phyloP scores from a whole-genome alignment of 106 monocot genomes.

The Allium sativum region DNA sequence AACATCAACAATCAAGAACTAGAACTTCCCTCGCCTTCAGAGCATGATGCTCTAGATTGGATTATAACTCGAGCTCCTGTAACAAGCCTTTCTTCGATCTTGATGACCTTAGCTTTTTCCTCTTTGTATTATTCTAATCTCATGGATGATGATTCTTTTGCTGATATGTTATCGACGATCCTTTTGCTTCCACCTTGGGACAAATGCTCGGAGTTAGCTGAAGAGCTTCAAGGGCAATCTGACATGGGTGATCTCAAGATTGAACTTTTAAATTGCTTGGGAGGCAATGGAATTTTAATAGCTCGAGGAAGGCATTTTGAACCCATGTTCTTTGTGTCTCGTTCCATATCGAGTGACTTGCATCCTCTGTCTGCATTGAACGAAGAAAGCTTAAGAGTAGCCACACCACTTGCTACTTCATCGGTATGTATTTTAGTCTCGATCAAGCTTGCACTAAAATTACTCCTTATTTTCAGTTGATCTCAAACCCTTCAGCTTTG shows the following conservation, averaged over 20 bases:
- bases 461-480: slow-evolving; percentile 53
- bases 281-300: slow-evolving; percentile 26
- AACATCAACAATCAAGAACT: slow-evolving; percentile 13
- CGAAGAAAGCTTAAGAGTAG: slow-evolving; percentile 54
- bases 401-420: slow-evolving; percentile 11
- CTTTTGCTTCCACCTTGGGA: slow-evolving; percentile 47
- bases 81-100: slow-evolving; percentile 94
- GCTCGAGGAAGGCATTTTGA: slow-evolving; percentile 65
- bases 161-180: slow-evolving; percentile 24
- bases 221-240: slow-evolving; percentile 49
- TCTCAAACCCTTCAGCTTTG: slow-evolving; percentile 29
- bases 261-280: slow-evolving; percentile 36
- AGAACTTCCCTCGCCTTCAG: slow-evolving; percentile 48
- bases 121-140: slow-evolving; percentile 52
- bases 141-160: slow-evolving; percentile 30
- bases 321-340: slow-evolving; percentile 17
- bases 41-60: slow-evolving; percentile 48
- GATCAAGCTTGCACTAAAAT: slow-evolving; percentile 72
- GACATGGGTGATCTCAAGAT: slow-evolving; percentile 35
- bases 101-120: slow-evolving; percentile 59
- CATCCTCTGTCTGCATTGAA: slow-evolving; percentile 63
- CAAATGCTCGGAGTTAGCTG: slow-evolving; percentile 25
- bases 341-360: slow-evolving; percentile 29
- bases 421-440: slow-evolving; percentile 57
- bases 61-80: slow-evolving; percentile 91